Evolutionary conservation across 352 stramenopile species (phyloP).

Genomic region (Globisporangium canariense): DNA sequence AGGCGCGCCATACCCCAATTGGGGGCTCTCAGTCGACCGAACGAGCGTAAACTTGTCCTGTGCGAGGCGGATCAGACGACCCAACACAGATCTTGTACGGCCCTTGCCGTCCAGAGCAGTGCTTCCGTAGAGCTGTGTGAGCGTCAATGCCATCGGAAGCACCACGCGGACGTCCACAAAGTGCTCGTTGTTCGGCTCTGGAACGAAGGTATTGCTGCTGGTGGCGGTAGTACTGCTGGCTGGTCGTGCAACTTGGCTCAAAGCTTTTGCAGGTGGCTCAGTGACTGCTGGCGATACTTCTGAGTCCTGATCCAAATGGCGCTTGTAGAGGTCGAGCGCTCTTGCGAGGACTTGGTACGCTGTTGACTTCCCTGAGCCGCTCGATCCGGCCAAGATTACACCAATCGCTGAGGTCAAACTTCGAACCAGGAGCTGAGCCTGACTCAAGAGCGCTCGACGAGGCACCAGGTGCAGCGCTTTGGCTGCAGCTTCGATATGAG

Average conservation of each 20-base stretch:
- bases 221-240: neutral
- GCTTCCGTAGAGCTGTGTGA: slow-evolving; percentile 47
- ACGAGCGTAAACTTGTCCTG: slow-evolving; percentile 25
- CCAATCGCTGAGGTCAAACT: slow-evolving; percentile 14
- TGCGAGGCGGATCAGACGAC: slow-evolving; percentile 26
- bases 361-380: slow-evolving; percentile 37
- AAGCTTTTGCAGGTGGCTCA: neutral
- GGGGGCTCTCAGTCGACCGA: neutral
- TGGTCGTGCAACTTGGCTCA: neutral
- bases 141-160: slow-evolving; percentile 34
- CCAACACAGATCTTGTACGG: slow-evolving; percentile 33
- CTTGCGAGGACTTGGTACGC: slow-evolving; percentile 32
- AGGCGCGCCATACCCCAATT: neutral
- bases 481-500: neutral
- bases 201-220: neutral
- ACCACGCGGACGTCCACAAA: slow-evolving; percentile 24
- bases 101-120: slow-evolving; percentile 31
- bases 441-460: slow-evolving; percentile 21
- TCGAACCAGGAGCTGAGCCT: slow-evolving; percentile 11
- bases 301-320: neutral
- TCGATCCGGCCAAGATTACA: slow-evolving; percentile 22
- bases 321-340: slow-evolving; percentile 22
- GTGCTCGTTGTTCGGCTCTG: neutral
- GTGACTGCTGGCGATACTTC: too few relatives aligned
- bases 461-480: slow-evolving; percentile 18